Evolutionary conservation across 331 rosid genomes (phyloP), one percentile per base, ranked within the genome.

Genomic region (Dryas integrifolia): DNA sequence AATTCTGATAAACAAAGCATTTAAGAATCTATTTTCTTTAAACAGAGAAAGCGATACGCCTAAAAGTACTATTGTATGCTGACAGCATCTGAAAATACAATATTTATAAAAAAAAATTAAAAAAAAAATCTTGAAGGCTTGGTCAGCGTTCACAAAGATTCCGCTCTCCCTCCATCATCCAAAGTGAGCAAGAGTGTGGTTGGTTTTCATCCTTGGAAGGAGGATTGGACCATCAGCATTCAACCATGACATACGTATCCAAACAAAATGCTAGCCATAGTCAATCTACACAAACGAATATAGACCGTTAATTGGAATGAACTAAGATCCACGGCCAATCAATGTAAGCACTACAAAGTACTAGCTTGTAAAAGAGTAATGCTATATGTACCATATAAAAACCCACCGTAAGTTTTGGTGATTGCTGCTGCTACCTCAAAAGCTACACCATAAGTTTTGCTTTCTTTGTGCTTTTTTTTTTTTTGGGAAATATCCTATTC

Each of bases 11-110:
- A 40, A 15, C 9, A 13, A 6, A 7, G 11, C 7, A 62, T 39
- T 62, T 26, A 40, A 5, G 67, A 62, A 40, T 62, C 67, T 44
- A 13, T 52, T 49, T 64, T 64, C 44, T 24, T 50, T 7, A 43
- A 26, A 8, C 4, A 64, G 46, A 30, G 72, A 74, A 24, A 74
- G 77, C 64, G 65, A 63, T 3, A 61, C 16, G 50, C 3, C 7
- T 39, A 4, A 35, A 39, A 39, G 35, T 30, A 74, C 41, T 52
- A 39, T 41, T 4, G 50, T 50, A 41, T 64, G 50, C 52, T 39
- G 39, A 41, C 67, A n/a, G 9, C 47, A 30, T 30, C 35, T 30
- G 35, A 30, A 30, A 30, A 30, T 30, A 30, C 35, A 30, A 30
- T 30, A 30, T 13, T 0, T 8, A 16, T 14, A 13, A n/a, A 14